phyloP scores from a whole-genome alignment of 2,329 filamentous ascomycete genomes.

The Trichoderma polysporum region DNA sequence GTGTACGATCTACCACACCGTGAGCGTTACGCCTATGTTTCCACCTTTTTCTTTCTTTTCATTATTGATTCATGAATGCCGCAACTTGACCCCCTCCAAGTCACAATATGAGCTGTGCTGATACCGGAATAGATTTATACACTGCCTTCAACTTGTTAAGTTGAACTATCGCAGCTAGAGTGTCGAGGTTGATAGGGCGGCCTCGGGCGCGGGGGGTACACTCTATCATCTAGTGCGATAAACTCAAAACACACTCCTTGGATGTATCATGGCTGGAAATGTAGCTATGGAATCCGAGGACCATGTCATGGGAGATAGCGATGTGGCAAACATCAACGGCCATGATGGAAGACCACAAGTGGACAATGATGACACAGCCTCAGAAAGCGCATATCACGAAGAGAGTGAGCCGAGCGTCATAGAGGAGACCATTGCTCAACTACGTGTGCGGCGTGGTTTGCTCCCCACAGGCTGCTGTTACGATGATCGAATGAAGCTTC shows the following conservation, averaged over 20 bases:
- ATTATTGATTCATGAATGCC: background rate
- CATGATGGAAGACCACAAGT: constrained; percentile 18
- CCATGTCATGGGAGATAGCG: constrained; percentile 44
- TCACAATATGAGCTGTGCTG: background rate
- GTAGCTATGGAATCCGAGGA: constrained; percentile 45
- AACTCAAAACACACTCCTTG: background rate
- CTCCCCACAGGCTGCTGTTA: constrained; percentile 80
- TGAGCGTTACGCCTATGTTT: background rate
- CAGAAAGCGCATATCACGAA: constrained; percentile 37
- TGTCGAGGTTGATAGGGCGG: background rate
- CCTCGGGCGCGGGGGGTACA: background rate
- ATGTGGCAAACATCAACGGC: constrained; percentile 29
- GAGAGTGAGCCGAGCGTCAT: constrained; percentile 39
- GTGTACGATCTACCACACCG: background rate
- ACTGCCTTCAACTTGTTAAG: background rate
- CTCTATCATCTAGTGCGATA: background rate
- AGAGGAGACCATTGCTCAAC: constrained; percentile 38
- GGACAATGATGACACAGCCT: constrained; percentile 34
- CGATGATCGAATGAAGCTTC: constrained; percentile 92
- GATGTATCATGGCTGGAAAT: constrained; percentile 24
- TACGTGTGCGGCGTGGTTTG: constrained; percentile 47
- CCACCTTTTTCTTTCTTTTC: background rate
- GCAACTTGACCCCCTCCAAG: background rate
- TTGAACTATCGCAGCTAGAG: background rate
- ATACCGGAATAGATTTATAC: background rate